Base-by-base conservation (phyloP, 257 asterid species). In the Nicotiana knightiana region DNA sequence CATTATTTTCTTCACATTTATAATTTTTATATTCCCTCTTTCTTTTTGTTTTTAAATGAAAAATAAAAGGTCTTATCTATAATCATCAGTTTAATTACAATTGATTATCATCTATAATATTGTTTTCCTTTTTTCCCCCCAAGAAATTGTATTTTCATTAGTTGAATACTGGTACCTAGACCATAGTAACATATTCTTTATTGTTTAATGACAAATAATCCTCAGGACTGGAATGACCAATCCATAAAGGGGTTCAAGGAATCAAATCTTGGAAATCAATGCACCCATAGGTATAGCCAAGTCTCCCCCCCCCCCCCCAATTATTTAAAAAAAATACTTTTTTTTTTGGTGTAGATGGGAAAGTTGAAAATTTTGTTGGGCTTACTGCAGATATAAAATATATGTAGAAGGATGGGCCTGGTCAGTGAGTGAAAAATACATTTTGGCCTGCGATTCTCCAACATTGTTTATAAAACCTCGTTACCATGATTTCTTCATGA, bases 361-460 rank as follows among this genome's bases (percentile, higher is more conserved):
- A 21, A 21, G 32, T 21, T 61, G 15, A 61, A n/a, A 21, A 3
- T 61, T 61, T 21, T 61, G 33, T 61, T 21, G 66, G 66, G 33
- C 21, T 73, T 26, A 57, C 43, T 83, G 58, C 86, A 95, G 99
- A 85, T 95, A 93, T 88, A 95, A 93, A 80, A 95, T 95, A 4
- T 95, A 92, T 37, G 90, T 95, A 48, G 99, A 95, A 89, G 99
- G 99, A 84, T 89, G 86, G 87, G 97, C 91, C 3, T 93, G 98
- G 97, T 93, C 99, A 0, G 98, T 92, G 76, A 95, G 99, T 35
- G 96, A 95, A 65, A 95, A 95, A 63, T 95, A 93, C 37, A 95
- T 95, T 33, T 84, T 95, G 3, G 99, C 98, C 4, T 95, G 99
- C 55, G 79, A 95, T 79, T 95, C 99, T 0, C 94, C 98, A 2